Percentiles rank a stretch among this genome's conserved stretches.
These are phyloP conservation scores for Silybum marianum DNA, from an alignment of 129 eudicot genomes.

Conservation along the genomic window DNA sequence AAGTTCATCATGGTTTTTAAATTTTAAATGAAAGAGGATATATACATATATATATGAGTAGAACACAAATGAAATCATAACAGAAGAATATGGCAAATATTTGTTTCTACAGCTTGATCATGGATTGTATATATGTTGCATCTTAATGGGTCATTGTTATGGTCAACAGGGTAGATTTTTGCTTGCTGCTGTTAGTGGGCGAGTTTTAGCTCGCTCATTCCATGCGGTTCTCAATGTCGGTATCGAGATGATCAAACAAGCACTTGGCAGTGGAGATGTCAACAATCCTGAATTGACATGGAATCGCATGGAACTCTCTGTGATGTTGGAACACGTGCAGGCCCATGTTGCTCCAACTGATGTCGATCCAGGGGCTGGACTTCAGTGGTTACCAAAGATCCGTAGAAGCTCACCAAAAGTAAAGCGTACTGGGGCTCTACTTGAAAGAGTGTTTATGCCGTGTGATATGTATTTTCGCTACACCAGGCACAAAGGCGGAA, in stretches of 20 bases:
- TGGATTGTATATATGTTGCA: slow-evolving; percentile 2
- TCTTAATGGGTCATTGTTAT: slow-evolving; percentile 22
- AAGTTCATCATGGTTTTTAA: not conserved
- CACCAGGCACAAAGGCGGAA: slow-evolving; percentile 96
- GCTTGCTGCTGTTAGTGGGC: slow-evolving; percentile 99
- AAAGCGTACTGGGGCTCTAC: slow-evolving; percentile 97
- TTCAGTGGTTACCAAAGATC: slow-evolving; percentile 97
- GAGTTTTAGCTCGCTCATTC: slow-evolving; percentile 94
- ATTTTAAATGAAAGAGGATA: not conserved
- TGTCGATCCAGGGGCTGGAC: slow-evolving; percentile 99
- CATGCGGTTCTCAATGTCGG: slow-evolving; percentile 92
- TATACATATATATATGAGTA: not conserved
- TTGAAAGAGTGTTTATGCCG: slow-evolving; percentile 97
- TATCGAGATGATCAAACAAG: slow-evolving; percentile 80
- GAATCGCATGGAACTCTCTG: slow-evolving; percentile 94
- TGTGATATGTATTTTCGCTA: slow-evolving; percentile 97
- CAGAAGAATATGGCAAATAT: not conserved
- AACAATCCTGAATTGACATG: slow-evolving; percentile 80
- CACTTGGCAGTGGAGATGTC: slow-evolving; percentile 67
- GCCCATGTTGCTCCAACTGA: slow-evolving; percentile 99
- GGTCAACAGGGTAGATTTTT: slow-evolving; percentile 89
- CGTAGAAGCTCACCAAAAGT: slow-evolving; percentile 92
- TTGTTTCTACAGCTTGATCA: slow-evolving; percentile 7
- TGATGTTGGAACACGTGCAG: slow-evolving; percentile 96
- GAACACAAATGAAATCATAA: not conserved